Percentiles rank a stretch among this genome's conserved stretches.
Conservation (phyloP, 306 rosid species). For the Medicago ruthenica region DNA sequence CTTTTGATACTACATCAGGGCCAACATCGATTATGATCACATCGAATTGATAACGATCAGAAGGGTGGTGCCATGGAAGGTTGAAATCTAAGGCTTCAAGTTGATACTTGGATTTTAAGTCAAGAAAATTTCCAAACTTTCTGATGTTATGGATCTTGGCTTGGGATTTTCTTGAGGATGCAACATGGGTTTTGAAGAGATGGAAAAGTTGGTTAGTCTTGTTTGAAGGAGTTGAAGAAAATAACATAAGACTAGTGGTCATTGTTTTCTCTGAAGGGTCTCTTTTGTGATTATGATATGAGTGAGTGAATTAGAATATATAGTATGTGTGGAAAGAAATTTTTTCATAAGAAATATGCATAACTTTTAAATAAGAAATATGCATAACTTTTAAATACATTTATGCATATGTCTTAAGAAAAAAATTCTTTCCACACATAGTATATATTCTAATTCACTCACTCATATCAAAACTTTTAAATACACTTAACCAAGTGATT, state of each 20-base stretch:
- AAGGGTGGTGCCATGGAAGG: constrained; percentile 60
- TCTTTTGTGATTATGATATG: neutral
- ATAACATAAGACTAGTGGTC: constrained; percentile 45
- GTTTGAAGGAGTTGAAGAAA: constrained; percentile 38
- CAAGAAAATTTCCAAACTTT: constrained; percentile 63
- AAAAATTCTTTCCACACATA: no score
- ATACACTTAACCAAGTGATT: no score
- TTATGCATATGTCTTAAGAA: no score
- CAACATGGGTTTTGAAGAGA: constrained; percentile 37
- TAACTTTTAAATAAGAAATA: no score
- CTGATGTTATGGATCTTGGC: constrained; percentile 40
- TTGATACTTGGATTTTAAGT: constrained; percentile 53
- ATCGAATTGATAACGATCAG: constrained; percentile 52
- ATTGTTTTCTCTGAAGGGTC: no score
- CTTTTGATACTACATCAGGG: no score
- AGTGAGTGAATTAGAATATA: constrained; percentile 3
- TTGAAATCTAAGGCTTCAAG: constrained; percentile 56
- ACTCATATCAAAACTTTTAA: no score
- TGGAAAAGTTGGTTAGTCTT: no score
- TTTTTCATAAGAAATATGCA: no score
- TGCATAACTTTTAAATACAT: no score
- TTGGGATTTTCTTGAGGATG: constrained; percentile 41
- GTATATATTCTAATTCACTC: no score
- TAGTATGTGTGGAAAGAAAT: no score
- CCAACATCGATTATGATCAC: constrained; percentile 75